Evolutionary conservation across 345 rosid species (phyloP).

Genomic region (Trapa bicornis): DNA sequence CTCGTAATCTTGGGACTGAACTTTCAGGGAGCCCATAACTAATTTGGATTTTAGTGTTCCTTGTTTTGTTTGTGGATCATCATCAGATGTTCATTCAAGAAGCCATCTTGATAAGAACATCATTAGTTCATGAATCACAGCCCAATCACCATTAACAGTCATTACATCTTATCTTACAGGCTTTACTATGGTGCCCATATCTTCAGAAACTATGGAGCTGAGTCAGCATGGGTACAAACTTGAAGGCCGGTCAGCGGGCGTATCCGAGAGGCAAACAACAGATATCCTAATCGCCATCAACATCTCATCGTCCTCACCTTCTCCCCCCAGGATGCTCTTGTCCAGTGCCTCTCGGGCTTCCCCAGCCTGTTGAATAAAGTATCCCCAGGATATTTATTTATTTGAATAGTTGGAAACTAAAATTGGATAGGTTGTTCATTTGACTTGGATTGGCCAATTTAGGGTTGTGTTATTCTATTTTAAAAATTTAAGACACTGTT

Average conservation of each 20-base stretch:
- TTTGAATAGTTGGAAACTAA: no score
- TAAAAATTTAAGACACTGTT: no score
- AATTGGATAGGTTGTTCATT: no score
- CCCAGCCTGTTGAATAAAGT: conserved; percentile 53
- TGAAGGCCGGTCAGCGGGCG: conserved; percentile 81
- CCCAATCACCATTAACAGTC: not conserved
- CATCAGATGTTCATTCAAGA: no score
- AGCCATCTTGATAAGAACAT: no score
- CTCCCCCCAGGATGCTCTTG: conserved; percentile 74
- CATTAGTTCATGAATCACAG: no score
- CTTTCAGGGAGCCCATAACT: no score
- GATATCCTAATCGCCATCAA: conserved; percentile 89
- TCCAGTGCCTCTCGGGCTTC: conserved; percentile 79
- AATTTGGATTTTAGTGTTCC: no score
- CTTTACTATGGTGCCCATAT: not conserved
- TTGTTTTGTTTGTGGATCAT: no score
- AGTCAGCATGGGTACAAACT: conserved; percentile 82
- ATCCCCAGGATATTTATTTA: no score
- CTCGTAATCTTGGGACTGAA: not conserved
- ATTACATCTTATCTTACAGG: not conserved
- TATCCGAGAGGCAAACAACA: conserved; percentile 74
- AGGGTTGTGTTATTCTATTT: no score
- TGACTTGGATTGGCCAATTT: no score
- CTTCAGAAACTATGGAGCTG: conserved; percentile 85
- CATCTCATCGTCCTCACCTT: conserved; percentile 95